Evolutionary conservation across 768 basidiomycete genomes (phyloP).

Genomic region (Rhizopogon roseolus): DNA sequence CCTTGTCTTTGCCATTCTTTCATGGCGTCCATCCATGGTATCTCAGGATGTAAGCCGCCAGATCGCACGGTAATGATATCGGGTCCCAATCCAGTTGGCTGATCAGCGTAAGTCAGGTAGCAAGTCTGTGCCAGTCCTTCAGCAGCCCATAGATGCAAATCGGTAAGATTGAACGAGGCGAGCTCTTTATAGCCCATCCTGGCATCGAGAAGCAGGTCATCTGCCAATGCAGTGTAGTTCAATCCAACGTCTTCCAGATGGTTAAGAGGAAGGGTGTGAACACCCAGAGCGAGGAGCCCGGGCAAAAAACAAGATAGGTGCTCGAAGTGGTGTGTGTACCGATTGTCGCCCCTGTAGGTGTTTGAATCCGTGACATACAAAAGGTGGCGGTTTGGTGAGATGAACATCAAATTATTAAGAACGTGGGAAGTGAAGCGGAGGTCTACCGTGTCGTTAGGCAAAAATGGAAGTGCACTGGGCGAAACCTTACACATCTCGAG

Average conservation of each 20-base stretch:
- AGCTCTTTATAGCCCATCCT: constrained; percentile 34
- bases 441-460: constrained; percentile 33
- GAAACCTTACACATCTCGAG: constrained; percentile 59
- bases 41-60: constrained; percentile 16
- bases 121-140: constrained; percentile 71
- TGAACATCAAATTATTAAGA: constrained; percentile 58
- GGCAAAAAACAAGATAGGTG: constrained; percentile 79
- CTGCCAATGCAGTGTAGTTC: constrained; percentile 33
- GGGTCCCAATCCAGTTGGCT: constrained; percentile 62
- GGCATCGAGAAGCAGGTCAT: constrained; percentile 15
- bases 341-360: constrained; percentile 21
- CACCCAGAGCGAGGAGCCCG: constrained; percentile 70
- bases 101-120: constrained; percentile 67
- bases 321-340: constrained; percentile 52
- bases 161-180: constrained; percentile 44
- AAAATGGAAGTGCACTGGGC: not conserved
- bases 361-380: constrained; percentile 62
- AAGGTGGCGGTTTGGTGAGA: constrained; percentile 59
- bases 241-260: constrained; percentile 45
- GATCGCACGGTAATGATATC: constrained; percentile 43
- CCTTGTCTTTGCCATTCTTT: constrained; percentile 45
- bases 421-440: constrained; percentile 58
- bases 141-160: constrained; percentile 73
- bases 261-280: constrained; percentile 53
- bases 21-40: constrained; percentile 29